Evolutionary conservation across 129 eudicot genomes (phyloP), one percentile per base, ranked within the genome.

Genomic region (Helianthus annuus): DNA sequence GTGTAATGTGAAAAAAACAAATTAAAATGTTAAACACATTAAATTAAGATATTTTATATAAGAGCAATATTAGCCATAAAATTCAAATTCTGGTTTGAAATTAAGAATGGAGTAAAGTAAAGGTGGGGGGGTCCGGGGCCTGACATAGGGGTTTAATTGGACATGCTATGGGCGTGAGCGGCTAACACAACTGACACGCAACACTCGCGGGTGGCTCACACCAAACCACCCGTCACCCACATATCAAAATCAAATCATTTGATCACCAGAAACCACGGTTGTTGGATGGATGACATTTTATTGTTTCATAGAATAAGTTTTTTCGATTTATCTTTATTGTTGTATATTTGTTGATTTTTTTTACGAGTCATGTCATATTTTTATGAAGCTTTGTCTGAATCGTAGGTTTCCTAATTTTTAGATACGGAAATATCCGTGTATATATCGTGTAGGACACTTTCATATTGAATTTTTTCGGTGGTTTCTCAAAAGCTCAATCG

Each of bases 111-210:
- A 39, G 11, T 19, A 55, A 56, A 70, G 8, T 19, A 17, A 36
- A 36, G 55, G 14, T 24, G 54, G 54, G 66, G 66, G 51, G 40
- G n/a, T 0, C 11, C 11, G 27, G 9, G 48, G 40, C 7, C 7
- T 48, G 60, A 45, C 46, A 6, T 40, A 66, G 7, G 34, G 55
- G 14, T 61, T 73, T 61, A 60, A 60, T 60, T 15, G 77, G 71
- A 40, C 70, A 69, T 77, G 71, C 22, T 54, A 5, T 77, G 70
- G 22, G 81, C 70, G 56, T 77, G 81, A 77, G 7, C 60, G 81
- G 81, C 76, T 52, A 51, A 40, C 72, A 78, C 46, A 70, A 27
- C 51, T 78, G 67, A 70, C 81, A 78, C 81, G 81, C 81, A 78
- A 77, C 52, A 17, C 45, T 58, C 60, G 17, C 64, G 14, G 45